Evolutionary conservation across 2,329 filamentous ascomycete species (phyloP), one percentile per base, ranked within the genome.

Genomic region (Talaromyces albobiverticillius): DNA sequence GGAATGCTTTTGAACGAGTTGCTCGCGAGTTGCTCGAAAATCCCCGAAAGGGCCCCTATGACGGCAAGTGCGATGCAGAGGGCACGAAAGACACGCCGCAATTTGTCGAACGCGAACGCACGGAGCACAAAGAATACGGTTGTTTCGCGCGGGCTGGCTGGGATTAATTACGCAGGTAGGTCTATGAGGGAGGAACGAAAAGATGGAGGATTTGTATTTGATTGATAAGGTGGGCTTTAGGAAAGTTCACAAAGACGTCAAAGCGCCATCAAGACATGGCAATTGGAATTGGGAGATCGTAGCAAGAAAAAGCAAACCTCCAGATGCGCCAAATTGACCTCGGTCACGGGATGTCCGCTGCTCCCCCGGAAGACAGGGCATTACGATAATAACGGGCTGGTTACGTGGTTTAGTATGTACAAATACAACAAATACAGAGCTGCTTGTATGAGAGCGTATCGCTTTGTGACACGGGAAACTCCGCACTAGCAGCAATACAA

Each of bases 81-180:
- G 46, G 46, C 22, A 26, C 32, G 36, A 22, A 26, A 48, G 18
- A 36, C 46, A 48, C 46, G 32, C 32, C 46, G 46, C 38, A 51
- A 51, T 51, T 51, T 51, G 48, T 34, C 48, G 38, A n/a, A 31
- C 48, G 48, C 48, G 48, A n/a, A 43, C 48, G 48, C 48, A 51
- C 48, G 48, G 48, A 51, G 38, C 48, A 43, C 48, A 43, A 40
- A 32, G 9, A 36, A 36, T 1, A 9, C 9, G 36, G n/a, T 22
- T 20, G 18, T 36, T 16, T n/a, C 32, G 36, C 36, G 36, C 5
- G 9, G 36, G 14, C 16, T 14, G 36, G 36, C 18, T 20, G 2
- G 31, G 31, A n/a, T 38, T 38, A 38, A 38, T 40, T 18, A 40
- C 18, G 18, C n/a, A 22, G 18, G 16, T 13, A 3, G 32, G 8